A percentile compares a stretch with the other conserved stretches of the same genome.
These are phyloP conservation scores for Sclerospora graminicola DNA, from an alignment of 352 stramenopile species.

Conservation along the genomic window DNA sequence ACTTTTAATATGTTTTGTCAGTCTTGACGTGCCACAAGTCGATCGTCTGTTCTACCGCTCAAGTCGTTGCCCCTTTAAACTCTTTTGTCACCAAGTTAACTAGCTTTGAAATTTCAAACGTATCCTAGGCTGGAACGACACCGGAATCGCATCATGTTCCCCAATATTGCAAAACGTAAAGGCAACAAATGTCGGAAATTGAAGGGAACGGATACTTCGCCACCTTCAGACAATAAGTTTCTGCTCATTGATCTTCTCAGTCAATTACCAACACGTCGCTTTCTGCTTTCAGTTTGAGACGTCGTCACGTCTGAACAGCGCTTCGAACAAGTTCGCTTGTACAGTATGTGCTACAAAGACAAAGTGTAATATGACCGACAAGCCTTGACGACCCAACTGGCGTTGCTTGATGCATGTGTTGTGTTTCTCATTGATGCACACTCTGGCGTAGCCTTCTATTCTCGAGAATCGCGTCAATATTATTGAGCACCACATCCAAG, in stretches of 20 bases:
- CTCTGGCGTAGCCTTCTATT: slow-evolving; percentile 49
- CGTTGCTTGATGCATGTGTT: slow-evolving; percentile 55
- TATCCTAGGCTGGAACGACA: slow-evolving; percentile 68
- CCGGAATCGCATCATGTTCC: no score
- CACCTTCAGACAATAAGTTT: no score
- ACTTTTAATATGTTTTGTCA: no score
- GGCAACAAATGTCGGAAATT: slow-evolving; percentile 34
- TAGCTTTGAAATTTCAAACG: slow-evolving; percentile 45
- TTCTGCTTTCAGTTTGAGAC: no score
- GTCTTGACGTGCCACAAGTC: no score
- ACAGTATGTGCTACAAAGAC: slow-evolving; percentile 27
- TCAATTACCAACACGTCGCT: no score
- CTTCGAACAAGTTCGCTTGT: no score
- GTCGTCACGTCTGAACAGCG: slow-evolving; percentile 39
- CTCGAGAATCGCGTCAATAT: slow-evolving; percentile 36
- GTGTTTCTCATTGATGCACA: slow-evolving; percentile 81
- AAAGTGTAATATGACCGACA: slow-evolving; percentile 23
- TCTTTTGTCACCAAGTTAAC: slow-evolving; percentile 46
- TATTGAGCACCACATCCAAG: slow-evolving; percentile 45
- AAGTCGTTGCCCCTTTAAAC: no score
- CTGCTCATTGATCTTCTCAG: no score
- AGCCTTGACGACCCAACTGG: slow-evolving; percentile 50
- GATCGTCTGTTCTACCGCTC: no score
- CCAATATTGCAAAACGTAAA: background rate
- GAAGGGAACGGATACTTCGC: background rate